Conservation (phyloP, 257 asterid species). For the Solanum chilense region DNA sequence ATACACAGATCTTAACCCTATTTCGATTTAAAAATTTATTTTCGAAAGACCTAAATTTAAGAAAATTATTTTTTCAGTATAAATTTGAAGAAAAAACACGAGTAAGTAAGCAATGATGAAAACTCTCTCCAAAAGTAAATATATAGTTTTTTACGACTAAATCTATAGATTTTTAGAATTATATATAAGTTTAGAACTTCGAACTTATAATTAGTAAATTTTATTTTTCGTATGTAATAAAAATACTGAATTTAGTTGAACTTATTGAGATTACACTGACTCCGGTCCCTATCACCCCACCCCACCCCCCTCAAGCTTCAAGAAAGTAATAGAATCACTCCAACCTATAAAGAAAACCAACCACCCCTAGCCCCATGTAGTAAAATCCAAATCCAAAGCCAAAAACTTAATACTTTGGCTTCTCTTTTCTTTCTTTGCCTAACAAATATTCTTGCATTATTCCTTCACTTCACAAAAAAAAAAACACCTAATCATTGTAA, state of each 20-base stretch:
- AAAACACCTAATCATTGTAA: neutral
- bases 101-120: neutral
- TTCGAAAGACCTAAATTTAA: neutral
- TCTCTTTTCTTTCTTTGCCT: neutral
- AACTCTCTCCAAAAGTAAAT: neutral
- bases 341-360: conserved; percentile 42
- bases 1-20: accelerated
- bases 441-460: neutral
- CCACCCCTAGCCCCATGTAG: conserved; percentile 27
- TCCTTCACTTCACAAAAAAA: neutral
- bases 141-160: neutral
- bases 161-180: neutral
- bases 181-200: neutral
- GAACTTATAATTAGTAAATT: neutral
- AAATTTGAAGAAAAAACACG: neutral
- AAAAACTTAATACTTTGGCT: neutral
- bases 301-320: conserved; percentile 16
- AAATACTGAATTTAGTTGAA: neutral
- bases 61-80: neutral
- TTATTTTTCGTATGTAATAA: neutral
- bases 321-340: conserved; percentile 39
- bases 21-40: accelerated
- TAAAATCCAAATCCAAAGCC: neutral
- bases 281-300: too few species aligned
- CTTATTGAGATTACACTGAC: neutral